Base-by-base conservation (phyloP, 768 basidiomycete species). In the Paxillus rubicundulus region DNA sequence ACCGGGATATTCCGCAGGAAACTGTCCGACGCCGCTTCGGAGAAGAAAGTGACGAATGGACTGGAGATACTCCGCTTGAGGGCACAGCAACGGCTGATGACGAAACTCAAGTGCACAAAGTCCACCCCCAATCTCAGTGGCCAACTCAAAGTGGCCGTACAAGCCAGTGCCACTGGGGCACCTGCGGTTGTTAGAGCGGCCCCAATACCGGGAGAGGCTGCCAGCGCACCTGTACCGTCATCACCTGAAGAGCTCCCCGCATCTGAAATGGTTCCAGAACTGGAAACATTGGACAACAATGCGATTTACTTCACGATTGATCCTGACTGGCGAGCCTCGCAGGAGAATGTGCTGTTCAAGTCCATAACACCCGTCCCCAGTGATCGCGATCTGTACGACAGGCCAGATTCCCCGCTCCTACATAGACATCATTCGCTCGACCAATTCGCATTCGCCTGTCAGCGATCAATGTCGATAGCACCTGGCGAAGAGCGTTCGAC, bases 281-380 rank as follows among this genome's bases (percentile, higher is more conserved):
- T 47, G 18, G 58, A 56, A 40, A 51, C 57, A 9, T 32, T 47
- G 37, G 55, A 70, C n/a, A 41, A 48, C 33, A 53, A 58, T 16
- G 62, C 55, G 16, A 68, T 69, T 34, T 69, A 66, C 53, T 66
- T 69, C 49, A 62, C 64, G 27, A 45, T 70, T 2, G 67, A 68
- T 48, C 52, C 66, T 9, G 44, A 51, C 24, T 61, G 62, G 54
- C 52, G 48, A 2, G 47, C 45, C 32, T 69, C 69, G 21, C 37
- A 37, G 49, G 67, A 54, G 2, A 64, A 65, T 24, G 54, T 51
- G 14, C 24, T 48, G 37, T 48, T 69, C 38, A 54, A 56, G 13
- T 56, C 43, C 42, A 56, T 69, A 40, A 68, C 67, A 4, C 63
- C 69, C 1, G 36, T 67, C 20, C 69, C 62, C 9, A 42, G 54